Base-by-base conservation (phyloP, 106 monocot species). In the Dendrobium nobile region DNA sequence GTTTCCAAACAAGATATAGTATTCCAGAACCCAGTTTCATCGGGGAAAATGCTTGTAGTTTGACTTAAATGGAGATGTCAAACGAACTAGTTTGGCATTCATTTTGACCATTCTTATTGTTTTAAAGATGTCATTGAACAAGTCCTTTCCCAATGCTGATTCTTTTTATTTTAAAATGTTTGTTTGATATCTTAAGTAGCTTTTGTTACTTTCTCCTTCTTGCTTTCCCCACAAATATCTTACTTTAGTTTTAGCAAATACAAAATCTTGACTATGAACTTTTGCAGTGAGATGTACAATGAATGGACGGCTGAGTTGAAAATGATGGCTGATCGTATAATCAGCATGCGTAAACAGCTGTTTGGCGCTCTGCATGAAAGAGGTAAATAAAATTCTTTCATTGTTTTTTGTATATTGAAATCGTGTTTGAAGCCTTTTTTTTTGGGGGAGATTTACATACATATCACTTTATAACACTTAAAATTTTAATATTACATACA, bases 291-390 rank as follows among this genome's bases (percentile, higher is more conserved):
- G 76, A 85, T 91, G 94, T 98, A 84, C 80, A 45, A 88, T 76
- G 92, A 91, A 84, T 98, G 97, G 97, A 98, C 95, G 44, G 48
- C 92, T 45, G 97, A 98, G 82, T 84, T 98, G 87, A 98, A 98
- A 84, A 88, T 83, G 68, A 98, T 98, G 97, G 97, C 97, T 85
- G 95, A 95, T 80, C 85, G 97, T 5, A 98, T 98, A 58, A 95
- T 98, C 77, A 98, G 80, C 87, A 98, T 95, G 97, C 89, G 97
- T 37, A 89, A 84, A 18, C 89, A 88, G 77, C 95, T 98, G 80
- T 92, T 91, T 84, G 91, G 91, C 84, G 92, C 97, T 47, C 75
- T 98, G 70, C 79, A 33, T 84, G 75, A 92, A 47, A 86, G 83
- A 98, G 94, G 97, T 98, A 89, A 82, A 55, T 76, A 5, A 28